Percentiles rank a stretch among this genome's conserved stretches.
These are phyloP conservation scores for Ogataea philodendri DNA, from an alignment of 805 yeast species.

Conservation along the genomic window DNA sequence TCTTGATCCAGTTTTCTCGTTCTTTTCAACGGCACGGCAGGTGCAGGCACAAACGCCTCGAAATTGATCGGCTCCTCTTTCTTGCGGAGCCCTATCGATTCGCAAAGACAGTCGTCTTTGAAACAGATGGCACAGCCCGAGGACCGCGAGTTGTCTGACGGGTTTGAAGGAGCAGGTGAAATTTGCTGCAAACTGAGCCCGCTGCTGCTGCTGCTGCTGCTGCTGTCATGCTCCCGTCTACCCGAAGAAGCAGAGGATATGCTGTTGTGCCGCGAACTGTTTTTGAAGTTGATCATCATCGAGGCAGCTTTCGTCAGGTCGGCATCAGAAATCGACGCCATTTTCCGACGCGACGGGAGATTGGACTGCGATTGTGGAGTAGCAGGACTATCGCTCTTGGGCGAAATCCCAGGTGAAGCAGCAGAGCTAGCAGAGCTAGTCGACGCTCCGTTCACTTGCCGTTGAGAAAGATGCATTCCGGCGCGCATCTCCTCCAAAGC, in stretches of 20 bases:
- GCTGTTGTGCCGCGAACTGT: slow-evolving; percentile 27
- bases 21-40: slow-evolving; percentile 61
- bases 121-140: slow-evolving; percentile 58
- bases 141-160: slow-evolving; percentile 38
- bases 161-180: slow-evolving; percentile 52
- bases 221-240: slow-evolving; percentile 9
- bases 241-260: slow-evolving; percentile 22
- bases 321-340: slow-evolving; percentile 15
- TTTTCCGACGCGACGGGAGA: slow-evolving; percentile 5
- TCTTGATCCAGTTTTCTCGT: slow-evolving; percentile 37
- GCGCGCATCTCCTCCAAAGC: slow-evolving; percentile 41
- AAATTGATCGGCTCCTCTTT: slow-evolving; percentile 11
- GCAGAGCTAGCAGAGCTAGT: slow-evolving; percentile 1
- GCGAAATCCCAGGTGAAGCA: slow-evolving; percentile 17
- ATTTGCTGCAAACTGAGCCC: slow-evolving; percentile 27
- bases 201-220: too few relatives aligned
- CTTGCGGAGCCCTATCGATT: slow-evolving; percentile 43
- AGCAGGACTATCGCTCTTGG: slow-evolving; percentile 19
- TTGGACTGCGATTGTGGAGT: slow-evolving; percentile 19
- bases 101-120: slow-evolving; percentile 70
- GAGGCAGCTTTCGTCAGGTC: slow-evolving; percentile 30
- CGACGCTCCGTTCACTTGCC: too few relatives aligned
- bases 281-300: slow-evolving; percentile 31
- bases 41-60: slow-evolving; percentile 50
- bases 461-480: slow-evolving; percentile 17